phyloP scores from a whole-genome alignment of 1,284 basidiomycete genomes.

The Coniophora puteana region DNA sequence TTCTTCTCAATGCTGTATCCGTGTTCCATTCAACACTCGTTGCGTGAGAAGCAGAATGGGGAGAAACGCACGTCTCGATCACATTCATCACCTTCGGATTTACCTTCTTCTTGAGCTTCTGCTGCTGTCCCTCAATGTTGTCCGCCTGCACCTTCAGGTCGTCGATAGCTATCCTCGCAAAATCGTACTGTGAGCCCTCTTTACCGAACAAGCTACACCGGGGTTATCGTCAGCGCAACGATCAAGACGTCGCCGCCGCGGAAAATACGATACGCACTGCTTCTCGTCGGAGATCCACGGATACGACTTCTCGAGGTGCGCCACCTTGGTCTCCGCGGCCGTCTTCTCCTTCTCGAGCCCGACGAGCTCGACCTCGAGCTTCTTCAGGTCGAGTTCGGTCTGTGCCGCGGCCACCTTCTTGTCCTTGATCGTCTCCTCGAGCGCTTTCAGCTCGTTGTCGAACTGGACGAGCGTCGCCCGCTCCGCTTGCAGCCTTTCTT shows the following conservation, averaged over 20 bases:
- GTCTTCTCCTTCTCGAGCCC: conserved; percentile 52
- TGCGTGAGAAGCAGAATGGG: conserved; percentile 1
- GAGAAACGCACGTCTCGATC: conserved; percentile 79
- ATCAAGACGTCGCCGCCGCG: not conserved
- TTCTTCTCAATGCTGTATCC: conserved; percentile 87
- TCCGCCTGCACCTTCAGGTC: conserved; percentile 65
- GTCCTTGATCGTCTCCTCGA: conserved; percentile 78
- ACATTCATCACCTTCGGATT: conserved; percentile 95
- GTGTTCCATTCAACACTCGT: not conserved
- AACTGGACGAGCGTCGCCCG: conserved; percentile 84
- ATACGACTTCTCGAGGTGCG: conserved; percentile 75
- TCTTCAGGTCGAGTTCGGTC: conserved; percentile 65
- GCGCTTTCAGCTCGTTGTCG: conserved; percentile 81
- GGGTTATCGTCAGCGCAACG: conserved; percentile 2
- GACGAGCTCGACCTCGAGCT: conserved; percentile 50
- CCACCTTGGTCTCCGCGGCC: conserved; percentile 39
- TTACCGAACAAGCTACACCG: conserved; percentile 74
- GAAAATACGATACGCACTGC: conserved; percentile 49
- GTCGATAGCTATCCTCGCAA: conserved; percentile 66
- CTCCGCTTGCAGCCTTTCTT: conserved; percentile 77
- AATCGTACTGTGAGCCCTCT: conserved; percentile 81
- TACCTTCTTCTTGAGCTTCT: conserved; percentile 91
- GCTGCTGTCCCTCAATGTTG: conserved; percentile 80
- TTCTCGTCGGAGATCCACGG: conserved; percentile 90
- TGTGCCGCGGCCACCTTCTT: conserved; percentile 79